phyloP scores from a whole-genome alignment of 2,329 filamentous ascomycete species.

The Sclerotinia spermophila region DNA sequence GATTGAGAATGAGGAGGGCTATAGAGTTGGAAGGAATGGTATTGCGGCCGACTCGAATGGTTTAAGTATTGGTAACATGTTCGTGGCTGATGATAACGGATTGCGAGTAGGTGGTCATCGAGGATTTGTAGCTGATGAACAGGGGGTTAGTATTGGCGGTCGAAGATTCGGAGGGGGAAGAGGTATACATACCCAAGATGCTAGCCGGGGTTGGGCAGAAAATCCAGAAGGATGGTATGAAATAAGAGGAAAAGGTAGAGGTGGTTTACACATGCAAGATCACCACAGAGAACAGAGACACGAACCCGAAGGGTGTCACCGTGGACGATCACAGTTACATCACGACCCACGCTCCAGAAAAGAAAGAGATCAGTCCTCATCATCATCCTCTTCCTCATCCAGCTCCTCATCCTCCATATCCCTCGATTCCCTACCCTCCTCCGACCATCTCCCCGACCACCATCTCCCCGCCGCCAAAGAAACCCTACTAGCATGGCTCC shows the following conservation, averaged over 20 bases:
- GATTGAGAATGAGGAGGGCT: slow-evolving; percentile 20
- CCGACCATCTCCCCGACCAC: slow-evolving; percentile 47
- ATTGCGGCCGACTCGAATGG: slow-evolving; percentile 32
- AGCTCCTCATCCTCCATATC: slow-evolving; percentile 40
- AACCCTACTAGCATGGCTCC: slow-evolving; percentile 48
- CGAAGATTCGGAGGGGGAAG: slow-evolving; percentile 23
- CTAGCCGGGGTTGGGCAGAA: slow-evolving; percentile 7
- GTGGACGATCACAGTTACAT: neutral
- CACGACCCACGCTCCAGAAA: slow-evolving; percentile 13
- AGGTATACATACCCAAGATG: neutral
- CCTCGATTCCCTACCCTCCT: slow-evolving; percentile 52
- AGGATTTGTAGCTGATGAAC: slow-evolving; percentile 27
- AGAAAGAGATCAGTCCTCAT: slow-evolving; percentile 23
- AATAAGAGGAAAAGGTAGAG: slow-evolving; percentile 18
- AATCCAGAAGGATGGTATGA: slow-evolving; percentile 9
- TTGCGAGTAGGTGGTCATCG: slow-evolving; percentile 36
- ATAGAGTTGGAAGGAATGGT: slow-evolving; percentile 18
- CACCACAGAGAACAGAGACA: slow-evolving; percentile 14
- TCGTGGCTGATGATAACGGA: slow-evolving; percentile 41
- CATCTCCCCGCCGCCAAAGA: slow-evolving; percentile 48
- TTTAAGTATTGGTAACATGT: slow-evolving; percentile 25
- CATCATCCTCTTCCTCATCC: slow-evolving; percentile 36
- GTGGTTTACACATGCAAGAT: neutral
- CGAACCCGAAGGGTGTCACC: slow-evolving; percentile 2
- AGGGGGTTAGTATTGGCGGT: slow-evolving; percentile 27